A percentile compares a stretch with the other conserved stretches of the same genome.
These are phyloP conservation scores for Tulasnella sp. DNA, from an alignment of 768 basidiomycete genomes.

Conservation along the genomic window DNA sequence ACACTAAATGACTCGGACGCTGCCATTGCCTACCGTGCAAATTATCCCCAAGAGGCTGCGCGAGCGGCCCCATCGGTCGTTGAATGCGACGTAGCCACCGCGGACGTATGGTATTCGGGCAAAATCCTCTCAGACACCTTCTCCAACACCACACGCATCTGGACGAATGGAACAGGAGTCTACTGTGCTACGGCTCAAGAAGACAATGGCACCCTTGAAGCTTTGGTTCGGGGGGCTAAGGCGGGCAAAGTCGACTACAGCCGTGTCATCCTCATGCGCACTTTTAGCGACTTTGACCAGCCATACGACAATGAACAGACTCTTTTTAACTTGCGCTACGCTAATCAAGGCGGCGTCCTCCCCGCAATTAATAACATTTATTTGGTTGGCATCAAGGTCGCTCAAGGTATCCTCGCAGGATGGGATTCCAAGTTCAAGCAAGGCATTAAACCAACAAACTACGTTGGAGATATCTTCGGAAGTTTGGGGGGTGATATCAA, in stretches of 20 bases:
- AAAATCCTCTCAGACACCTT: slow-evolving; percentile 33
- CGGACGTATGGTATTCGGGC: slow-evolving; percentile 36
- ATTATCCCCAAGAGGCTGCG: slow-evolving; percentile 29
- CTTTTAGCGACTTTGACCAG: slow-evolving; percentile 34
- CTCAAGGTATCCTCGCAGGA: slow-evolving; percentile 32
- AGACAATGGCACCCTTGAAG: slow-evolving; percentile 37
- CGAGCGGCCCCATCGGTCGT: slow-evolving; percentile 31
- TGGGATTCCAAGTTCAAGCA: slow-evolving; percentile 32
- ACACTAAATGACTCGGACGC: slow-evolving; percentile 32
- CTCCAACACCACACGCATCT: slow-evolving; percentile 34
- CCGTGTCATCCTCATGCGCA: slow-evolving; percentile 36
- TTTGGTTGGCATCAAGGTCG: slow-evolving; percentile 35
- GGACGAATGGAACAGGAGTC: slow-evolving; percentile 31
- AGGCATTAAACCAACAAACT: slow-evolving; percentile 32
- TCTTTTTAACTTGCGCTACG: slow-evolving; percentile 30
- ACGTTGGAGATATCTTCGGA: slow-evolving; percentile 32
- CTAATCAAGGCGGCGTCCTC: slow-evolving; percentile 30
- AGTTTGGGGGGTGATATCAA: slow-evolving; percentile 27
- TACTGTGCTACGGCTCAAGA: slow-evolving; percentile 37
- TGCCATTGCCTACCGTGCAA: slow-evolving; percentile 31
- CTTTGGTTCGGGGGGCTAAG: slow-evolving; percentile 33
- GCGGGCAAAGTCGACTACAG: slow-evolving; percentile 34
- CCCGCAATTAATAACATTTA: slow-evolving; percentile 34
- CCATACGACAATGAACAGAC: slow-evolving; percentile 24
- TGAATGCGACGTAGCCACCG: slow-evolving; percentile 33